Base-by-base conservation (phyloP, 140 eudicot genomes). In the Bidens hawaiensis region DNA sequence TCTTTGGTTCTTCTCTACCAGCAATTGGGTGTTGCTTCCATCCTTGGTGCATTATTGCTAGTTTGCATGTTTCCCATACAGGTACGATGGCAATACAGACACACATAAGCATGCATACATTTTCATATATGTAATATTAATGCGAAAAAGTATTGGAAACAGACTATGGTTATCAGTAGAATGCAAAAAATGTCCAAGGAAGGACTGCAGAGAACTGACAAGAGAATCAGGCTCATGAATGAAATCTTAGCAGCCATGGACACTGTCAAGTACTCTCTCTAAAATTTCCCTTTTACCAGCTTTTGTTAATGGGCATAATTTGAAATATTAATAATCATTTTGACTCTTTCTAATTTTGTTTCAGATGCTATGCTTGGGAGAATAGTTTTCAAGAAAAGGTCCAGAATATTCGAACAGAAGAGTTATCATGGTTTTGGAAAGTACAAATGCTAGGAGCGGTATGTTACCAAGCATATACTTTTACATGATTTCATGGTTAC, bases 191-290 rank as follows among this genome's bases (percentile, higher is more conserved):
- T 93, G 81, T 73, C 95, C 46, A 93, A 83, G 65, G 96, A 93
- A 76, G 96, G 99, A 67, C 71, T 93, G 78, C 94, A 82, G 18
- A 84, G 79, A 17, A 93, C 99, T 16, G 99, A 93, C 75, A 82
- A 77, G 72, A 85, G 99, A 83, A 82, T 93, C 1, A 96, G 99
- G 24, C 84, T 93, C 52, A 85, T 85, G 93, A 88, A 88, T 71
- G 99, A 93, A 69, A 81, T 93, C 69, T 71, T 93, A 73, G 96
- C 95, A 51, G 99, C 99, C 28, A 93, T 93, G 99, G 99, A 93
- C 76, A 81, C 95, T 36, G 95, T 93, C 51, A 93, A 93, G 99
- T 93, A 88, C 51, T 28, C 51, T 23, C 30, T 22, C 65, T 13
- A 48, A 27, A 14, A 45, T 43, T 34, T 26, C 3, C 18, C 40